phyloP scores from a whole-genome alignment of 495 filamentous ascomycete species.

The Annulohypoxylon moriforme region DNA sequence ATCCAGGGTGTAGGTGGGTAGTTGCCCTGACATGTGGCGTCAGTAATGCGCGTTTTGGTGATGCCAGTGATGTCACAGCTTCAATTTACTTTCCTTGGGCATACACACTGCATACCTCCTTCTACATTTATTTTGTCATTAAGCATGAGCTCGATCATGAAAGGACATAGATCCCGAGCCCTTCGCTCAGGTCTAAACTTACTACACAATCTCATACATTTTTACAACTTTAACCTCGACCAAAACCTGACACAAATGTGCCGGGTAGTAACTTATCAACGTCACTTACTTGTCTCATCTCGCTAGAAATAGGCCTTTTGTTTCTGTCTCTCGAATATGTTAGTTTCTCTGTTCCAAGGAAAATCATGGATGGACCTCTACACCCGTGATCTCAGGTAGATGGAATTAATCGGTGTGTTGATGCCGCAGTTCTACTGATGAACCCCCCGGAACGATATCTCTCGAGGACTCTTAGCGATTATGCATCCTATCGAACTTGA shows the following conservation, averaged over 20 bases:
- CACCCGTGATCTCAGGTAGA: not conserved
- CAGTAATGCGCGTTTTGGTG: constrained; percentile 9
- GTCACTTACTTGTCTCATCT: not conserved
- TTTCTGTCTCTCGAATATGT: not conserved
- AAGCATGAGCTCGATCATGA: not conserved
- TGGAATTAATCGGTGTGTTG: not conserved
- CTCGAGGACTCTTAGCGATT: not conserved
- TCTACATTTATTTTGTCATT: not conserved
- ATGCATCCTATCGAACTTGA: constrained; percentile 42
- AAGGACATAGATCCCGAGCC: not conserved
- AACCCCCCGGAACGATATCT: not conserved
- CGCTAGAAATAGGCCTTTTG: not conserved
- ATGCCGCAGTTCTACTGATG: not conserved
- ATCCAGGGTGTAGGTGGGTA: not conserved
- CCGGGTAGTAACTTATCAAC: not conserved
- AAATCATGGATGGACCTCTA: not conserved
- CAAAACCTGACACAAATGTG: not conserved
- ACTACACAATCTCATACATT: not conserved
- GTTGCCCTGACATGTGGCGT: constrained; percentile 20
- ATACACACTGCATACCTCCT: not conserved
- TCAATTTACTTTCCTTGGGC: constrained; percentile 11
- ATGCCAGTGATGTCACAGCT: constrained; percentile 38
- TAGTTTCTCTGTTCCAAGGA: not conserved
- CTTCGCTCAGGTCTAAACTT: constrained; percentile 1
- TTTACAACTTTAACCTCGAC: constrained; percentile 23